Percentiles rank a stretch among this genome's conserved stretches.
Evolutionary conservation across 805 yeast species (phyloP).

Genomic region (Saccharomyces kudriavzevii): DNA sequence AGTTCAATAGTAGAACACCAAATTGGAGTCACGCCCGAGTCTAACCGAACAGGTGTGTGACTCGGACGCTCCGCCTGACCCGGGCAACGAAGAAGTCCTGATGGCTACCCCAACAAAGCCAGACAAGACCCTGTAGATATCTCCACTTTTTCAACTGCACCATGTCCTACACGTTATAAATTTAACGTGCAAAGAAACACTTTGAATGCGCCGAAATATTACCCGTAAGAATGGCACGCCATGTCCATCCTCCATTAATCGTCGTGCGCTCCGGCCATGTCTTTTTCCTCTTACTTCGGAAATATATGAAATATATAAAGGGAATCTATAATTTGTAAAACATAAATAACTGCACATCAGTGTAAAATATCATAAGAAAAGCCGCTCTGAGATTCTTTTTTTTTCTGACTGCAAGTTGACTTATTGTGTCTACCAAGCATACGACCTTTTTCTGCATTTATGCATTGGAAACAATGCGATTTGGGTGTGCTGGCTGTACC

Average conservation of each 20-base stretch:
- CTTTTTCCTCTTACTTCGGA: neutral
- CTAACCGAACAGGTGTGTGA: neutral
- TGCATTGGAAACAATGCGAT: neutral
- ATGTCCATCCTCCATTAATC: neutral
- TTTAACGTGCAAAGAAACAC: neutral
- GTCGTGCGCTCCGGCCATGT: neutral
- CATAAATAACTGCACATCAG: neutral
- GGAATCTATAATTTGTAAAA: neutral
- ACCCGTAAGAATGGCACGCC: neutral
- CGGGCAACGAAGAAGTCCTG: neutral
- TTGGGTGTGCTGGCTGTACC: neutral
- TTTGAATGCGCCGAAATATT: no score
- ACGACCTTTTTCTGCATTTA: neutral
- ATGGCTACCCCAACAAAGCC: neutral
- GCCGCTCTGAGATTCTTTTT: neutral
- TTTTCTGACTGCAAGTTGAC: neutral
- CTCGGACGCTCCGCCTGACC: neutral
- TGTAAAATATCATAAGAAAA: neutral
- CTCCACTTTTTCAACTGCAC: neutral
- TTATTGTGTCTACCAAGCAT: neutral
- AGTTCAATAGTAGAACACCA: no score
- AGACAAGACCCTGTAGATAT: neutral
- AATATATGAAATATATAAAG: neutral
- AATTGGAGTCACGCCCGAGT: neutral
- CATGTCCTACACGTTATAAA: neutral